These are phyloP conservation scores for Tetracladium maxilliforme DNA, from an alignment of 2,329 filamentous ascomycete genomes.

Conservation along the genomic window DNA sequence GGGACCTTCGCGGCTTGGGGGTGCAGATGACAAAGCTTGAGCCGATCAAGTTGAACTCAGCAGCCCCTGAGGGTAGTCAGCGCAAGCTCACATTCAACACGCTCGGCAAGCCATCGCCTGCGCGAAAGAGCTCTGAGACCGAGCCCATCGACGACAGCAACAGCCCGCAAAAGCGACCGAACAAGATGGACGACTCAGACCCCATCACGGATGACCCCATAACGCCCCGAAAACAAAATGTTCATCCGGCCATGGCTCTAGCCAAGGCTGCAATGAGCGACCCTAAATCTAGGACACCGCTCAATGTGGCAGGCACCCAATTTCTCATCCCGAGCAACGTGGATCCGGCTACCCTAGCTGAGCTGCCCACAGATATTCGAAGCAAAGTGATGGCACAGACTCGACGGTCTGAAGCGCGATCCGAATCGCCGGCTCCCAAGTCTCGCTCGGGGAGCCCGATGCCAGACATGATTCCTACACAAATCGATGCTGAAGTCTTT, in stretches of 20 bases:
- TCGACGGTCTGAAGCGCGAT: slow-evolving; percentile 19
- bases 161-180: slow-evolving; percentile 10
- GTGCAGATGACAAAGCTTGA: slow-evolving; percentile 91
- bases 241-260: slow-evolving; percentile 38
- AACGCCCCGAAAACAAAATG: slow-evolving; percentile 35
- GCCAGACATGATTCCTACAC: slow-evolving; percentile 22
- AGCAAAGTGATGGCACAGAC: slow-evolving; percentile 53
- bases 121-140: slow-evolving; percentile 7
- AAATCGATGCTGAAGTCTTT: slow-evolving; percentile 76
- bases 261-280: slow-evolving; percentile 31
- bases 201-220: slow-evolving; percentile 39
- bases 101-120: slow-evolving; percentile 19
- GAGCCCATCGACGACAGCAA: slow-evolving; percentile 10
- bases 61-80: slow-evolving; percentile 61
- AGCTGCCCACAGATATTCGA: slow-evolving; percentile 73
- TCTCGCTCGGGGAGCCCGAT: neutral
- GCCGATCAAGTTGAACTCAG: slow-evolving; percentile 45
- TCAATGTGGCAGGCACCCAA: slow-evolving; percentile 78
- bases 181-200: slow-evolving; percentile 16
- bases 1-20: slow-evolving; percentile 83
- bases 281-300: slow-evolving; percentile 43
- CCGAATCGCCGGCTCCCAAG: slow-evolving; percentile 7
- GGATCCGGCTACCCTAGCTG: slow-evolving; percentile 68
- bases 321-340: slow-evolving; percentile 79
- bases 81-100: slow-evolving; percentile 59